Evolutionary conservation across 2,329 filamentous ascomycete genomes (phyloP), one percentile per base, ranked within the genome.

Genomic region (Aspergillus quadricinctus): DNA sequence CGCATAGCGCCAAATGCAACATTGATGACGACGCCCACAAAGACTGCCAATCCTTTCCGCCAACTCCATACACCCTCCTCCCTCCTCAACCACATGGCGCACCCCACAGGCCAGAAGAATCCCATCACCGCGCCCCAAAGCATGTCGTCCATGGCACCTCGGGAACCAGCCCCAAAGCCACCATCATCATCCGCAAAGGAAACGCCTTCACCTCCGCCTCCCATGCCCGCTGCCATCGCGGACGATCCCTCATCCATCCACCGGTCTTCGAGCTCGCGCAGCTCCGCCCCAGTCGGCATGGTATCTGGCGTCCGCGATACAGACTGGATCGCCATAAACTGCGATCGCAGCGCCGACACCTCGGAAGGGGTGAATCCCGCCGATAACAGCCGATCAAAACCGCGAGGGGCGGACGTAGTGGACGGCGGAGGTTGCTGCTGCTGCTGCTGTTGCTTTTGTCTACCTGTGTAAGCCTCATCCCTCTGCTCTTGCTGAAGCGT

Each of bases 101-200:
- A 92, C 0, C 90, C 93, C 9, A 97, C 74, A 3, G 94, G 94
- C 85, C 93, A 97, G 72, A 99, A 89, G 78, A 97, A 99, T 0
- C 94, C 94, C 66, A 94, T 89, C 57, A 95, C 78, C 72, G 94
- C 90, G 4, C 92, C 94, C 75, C 88, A 89, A 57, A 97, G 80
- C 78, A 97, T 84, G 67, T 95, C 88, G 68, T 97, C 93, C 48
- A 96, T 77, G 10, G 89, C 82, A 0, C 83, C 86, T 49, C 64
- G 61, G 51, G 68, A 73, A 2, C 67, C 68, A 31, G 68, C 56
- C n/a, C 72, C 72, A 55, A 74, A 65, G 17, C 80, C 79, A 48
- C 80, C 71, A 51, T 67, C 69, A 56, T 77, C 67, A 60, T 75
- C 72, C 40, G 55, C 45, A 54, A 66, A 67, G 7, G 56, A 53